Evolutionary conservation across 208 protist species (phyloP), one percentile per base, ranked within the genome.

Genomic region (Trypanosoma congolense): DNA sequence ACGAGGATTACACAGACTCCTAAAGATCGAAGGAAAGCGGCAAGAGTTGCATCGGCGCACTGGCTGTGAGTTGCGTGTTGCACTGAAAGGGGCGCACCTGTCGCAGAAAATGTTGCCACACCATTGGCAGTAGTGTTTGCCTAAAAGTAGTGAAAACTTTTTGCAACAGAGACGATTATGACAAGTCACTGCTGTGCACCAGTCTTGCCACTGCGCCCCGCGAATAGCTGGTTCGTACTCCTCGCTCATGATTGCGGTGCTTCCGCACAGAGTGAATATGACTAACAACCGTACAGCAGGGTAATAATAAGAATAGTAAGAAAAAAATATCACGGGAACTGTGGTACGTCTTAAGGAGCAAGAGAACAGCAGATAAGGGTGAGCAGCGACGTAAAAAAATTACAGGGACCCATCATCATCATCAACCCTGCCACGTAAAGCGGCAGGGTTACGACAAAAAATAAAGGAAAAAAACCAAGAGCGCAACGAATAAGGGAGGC

Each of bases 51-150:
- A 93, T 19, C 75, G 65, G 2, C 77, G 77, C 16, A 66, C 26
- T 10, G 56, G 25, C 48, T 56, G 46, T 6, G 56, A 61, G 1
- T 65, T 26, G 16, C 54, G 44, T 24, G 26, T 4, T 0, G 56
- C 10, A 26, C 29, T 62, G 5, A 53, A 55, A 9, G 81, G 77
- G 25, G 80, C 77, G 38, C 87, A 95, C 10, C 57, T 26, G 16
- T 73, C 65, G 58, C 83, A 94, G 57, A 86, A 94, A 24, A 90
- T 67, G 33, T 55, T 52, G 0, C 87, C 87, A 56, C 87, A 94
- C 77, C 73, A 90, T 2, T 78, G 74, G 52, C 87, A 94, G 69
- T 90, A 79, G 31, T 94, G 82, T 48, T 76, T 75, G 1, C 46
- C 40, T 43, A 55, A 36, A 25, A 86, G 53, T 43, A 80, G 26